These are phyloP conservation scores for Alloascoidea africana DNA, from an alignment of 805 yeast species.

Conservation along the genomic window DNA sequence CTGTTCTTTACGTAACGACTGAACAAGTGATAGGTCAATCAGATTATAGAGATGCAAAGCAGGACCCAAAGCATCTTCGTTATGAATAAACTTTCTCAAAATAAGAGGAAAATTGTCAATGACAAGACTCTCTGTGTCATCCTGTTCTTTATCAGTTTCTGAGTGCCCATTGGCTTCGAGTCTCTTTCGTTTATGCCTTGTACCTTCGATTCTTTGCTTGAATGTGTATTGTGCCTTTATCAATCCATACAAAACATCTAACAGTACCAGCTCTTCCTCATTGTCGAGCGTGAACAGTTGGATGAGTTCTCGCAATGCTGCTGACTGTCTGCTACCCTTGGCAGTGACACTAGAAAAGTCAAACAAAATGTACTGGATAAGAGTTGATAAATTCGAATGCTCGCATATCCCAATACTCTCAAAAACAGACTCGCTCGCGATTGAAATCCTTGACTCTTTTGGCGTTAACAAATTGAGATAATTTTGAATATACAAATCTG, in stretches of 20 bases:
- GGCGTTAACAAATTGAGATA: slow-evolving; percentile 2
- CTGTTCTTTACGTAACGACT: slow-evolving; percentile 8
- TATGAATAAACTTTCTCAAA: slow-evolving; percentile 11
- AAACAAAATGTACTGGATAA: slow-evolving; percentile 25
- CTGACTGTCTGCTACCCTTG: not conserved
- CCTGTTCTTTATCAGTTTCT: slow-evolving; percentile 2
- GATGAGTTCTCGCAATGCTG: not conserved
- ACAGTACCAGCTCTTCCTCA: slow-evolving; percentile 3
- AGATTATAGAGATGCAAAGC: slow-evolving; percentile 10
- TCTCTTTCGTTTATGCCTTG: slow-evolving; percentile 5
- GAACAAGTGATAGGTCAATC: slow-evolving; percentile 10
- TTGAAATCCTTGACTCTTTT: not conserved
- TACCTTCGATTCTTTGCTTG: slow-evolving; percentile 7
- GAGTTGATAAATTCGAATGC: slow-evolving; percentile 1
- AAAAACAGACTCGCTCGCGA: not conserved
- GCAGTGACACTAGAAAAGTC: slow-evolving; percentile 25
- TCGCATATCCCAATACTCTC: no score
- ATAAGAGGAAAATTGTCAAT: slow-evolving; percentile 10
- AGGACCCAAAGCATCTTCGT: slow-evolving; percentile 9
- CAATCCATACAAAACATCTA: slow-evolving; percentile 14
- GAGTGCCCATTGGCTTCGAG: not conserved
- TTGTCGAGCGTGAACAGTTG: slow-evolving; percentile 1
- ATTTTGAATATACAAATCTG: slow-evolving; percentile 7
- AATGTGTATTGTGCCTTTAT: slow-evolving; percentile 15
- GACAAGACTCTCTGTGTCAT: slow-evolving; percentile 5